These are phyloP conservation scores for Choanephora cucurbitarum DNA, from an alignment of 371 early-diverging fungal genomes.

Conservation along the genomic window DNA sequence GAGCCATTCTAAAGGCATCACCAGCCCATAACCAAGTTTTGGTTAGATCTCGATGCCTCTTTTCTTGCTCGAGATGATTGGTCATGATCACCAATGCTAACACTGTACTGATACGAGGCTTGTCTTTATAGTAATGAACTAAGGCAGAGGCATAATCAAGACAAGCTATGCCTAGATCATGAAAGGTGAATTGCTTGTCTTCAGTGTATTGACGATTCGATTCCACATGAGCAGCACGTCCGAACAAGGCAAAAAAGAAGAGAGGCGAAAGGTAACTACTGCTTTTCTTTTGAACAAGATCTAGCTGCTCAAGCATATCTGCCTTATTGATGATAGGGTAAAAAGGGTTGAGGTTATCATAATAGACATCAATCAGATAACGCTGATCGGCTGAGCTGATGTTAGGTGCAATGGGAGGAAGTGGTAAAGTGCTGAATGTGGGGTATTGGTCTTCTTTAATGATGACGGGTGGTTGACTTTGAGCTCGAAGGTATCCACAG, in stretches of 20 bases:
- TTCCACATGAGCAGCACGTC: conserved; percentile 38
- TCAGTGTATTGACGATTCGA: conserved; percentile 10
- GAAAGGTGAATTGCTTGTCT: conserved; percentile 1
- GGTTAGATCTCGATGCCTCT: conserved; percentile 22
- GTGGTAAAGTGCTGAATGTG: background rate
- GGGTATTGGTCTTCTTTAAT: conserved; percentile 16
- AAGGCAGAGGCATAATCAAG: conserved; percentile 22
- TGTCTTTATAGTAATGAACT: conserved; percentile 26
- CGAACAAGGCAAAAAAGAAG: conserved; percentile 46
- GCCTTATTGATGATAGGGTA: conserved; percentile 51
- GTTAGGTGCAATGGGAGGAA: conserved; percentile 4
- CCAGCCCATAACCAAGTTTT: conserved; percentile 44
- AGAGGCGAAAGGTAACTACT: conserved; percentile 34
- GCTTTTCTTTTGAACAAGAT: conserved; percentile 7
- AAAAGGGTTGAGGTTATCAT: conserved; percentile 53
- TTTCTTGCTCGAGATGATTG: conserved; percentile 32
- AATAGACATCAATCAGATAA: conserved; percentile 54
- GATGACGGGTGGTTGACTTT: conserved; percentile 1
- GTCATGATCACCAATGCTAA: conserved; percentile 39
- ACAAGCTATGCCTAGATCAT: conserved; percentile 17
- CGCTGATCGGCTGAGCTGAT: conserved; percentile 25
- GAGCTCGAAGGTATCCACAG: conserved; percentile 14
- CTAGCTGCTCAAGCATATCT: conserved; percentile 29
- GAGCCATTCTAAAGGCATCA: conserved; percentile 42
- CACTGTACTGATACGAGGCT: conserved; percentile 33